phyloP scores from a whole-genome alignment of 345 rosid species.

The Moringa oleifera region DNA sequence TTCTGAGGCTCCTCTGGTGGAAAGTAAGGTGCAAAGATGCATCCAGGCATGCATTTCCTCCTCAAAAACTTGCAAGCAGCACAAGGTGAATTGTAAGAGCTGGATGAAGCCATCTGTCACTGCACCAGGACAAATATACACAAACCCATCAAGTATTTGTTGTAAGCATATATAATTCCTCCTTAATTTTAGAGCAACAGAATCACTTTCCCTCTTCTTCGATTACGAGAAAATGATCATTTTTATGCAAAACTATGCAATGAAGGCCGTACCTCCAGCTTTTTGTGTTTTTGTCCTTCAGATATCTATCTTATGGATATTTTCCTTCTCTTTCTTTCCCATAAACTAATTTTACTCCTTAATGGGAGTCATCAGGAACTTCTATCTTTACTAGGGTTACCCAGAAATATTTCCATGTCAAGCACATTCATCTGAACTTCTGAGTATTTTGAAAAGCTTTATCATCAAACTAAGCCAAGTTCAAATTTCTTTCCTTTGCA shows the following conservation, averaged over 20 bases:
- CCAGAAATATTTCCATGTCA: not conserved
- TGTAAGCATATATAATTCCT: too few relatives aligned
- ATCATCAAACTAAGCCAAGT: too few relatives aligned
- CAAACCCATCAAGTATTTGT: constrained; percentile 14
- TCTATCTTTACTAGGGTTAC: constrained; percentile 7
- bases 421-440: not conserved
- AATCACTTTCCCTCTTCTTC: not conserved
- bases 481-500: too few relatives aligned
- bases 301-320: too few relatives aligned
- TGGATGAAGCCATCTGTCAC: constrained; percentile 49
- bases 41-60: constrained; percentile 87
- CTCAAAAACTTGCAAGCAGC: constrained; percentile 95
- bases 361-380: constrained; percentile 1
- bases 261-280: too few relatives aligned
- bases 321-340: not conserved
- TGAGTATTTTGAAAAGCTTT: too few relatives aligned
- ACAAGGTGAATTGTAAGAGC: constrained; percentile 92
- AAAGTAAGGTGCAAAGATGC: constrained; percentile 93
- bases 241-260: too few relatives aligned
- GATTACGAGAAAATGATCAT: not conserved
- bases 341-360: not conserved
- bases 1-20: constrained; percentile 98
- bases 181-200: constrained; percentile 5
- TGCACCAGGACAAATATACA: constrained; percentile 4
- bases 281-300: too few relatives aligned